Base-by-base conservation (phyloP, 208 protist species). In the Trypanosoma theileri region DNA sequence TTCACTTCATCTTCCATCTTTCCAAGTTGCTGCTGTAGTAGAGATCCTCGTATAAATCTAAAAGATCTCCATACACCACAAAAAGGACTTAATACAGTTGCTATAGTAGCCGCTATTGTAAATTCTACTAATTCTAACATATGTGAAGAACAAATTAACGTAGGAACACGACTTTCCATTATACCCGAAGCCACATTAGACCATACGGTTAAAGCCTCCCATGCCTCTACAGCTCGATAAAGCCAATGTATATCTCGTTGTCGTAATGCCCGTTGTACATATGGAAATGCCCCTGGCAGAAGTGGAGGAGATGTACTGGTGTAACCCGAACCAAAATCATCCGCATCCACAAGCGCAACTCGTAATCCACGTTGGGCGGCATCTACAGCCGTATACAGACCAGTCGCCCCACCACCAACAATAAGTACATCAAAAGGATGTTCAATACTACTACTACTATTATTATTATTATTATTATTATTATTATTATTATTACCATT, bases 361-460 rank as follows among this genome's bases (percentile, higher is more conserved):
- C 76, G 77, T 44, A 93, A 75, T 19, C 91, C 91, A 12, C 91
- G 84, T 59, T 88, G 84, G 10, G 88, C 86, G 7, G 91, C 91
- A 53, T 96, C 91, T 9, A 96, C 82, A 17, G 91, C 88, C 1
- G 81, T 80, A 81, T 94, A 94, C 16, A 96, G 71, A 2, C 88
- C 91, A 0, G 53, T 79, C 9, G 88, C 62, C 14, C 88, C 86
- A 21, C 86, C 88, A 35, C 91, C 91, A 17, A 96, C 48, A 7
- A 96, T 78, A 46, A 92, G 75, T 6, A 95, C 70, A 66, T 95
- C 88, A 61, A 88, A 91, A 0, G 81, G 75, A 2, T 75, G 40
- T 12, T 71, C 22, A 2, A 48, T 62, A 3, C 60, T 58, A 2
- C 16, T 48, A 48, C 1, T 48, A 48, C 16, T 48, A 48, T 11